Base-by-base conservation (phyloP, 1,284 basidiomycete genomes). In the Schizophyllum amplum region DNA sequence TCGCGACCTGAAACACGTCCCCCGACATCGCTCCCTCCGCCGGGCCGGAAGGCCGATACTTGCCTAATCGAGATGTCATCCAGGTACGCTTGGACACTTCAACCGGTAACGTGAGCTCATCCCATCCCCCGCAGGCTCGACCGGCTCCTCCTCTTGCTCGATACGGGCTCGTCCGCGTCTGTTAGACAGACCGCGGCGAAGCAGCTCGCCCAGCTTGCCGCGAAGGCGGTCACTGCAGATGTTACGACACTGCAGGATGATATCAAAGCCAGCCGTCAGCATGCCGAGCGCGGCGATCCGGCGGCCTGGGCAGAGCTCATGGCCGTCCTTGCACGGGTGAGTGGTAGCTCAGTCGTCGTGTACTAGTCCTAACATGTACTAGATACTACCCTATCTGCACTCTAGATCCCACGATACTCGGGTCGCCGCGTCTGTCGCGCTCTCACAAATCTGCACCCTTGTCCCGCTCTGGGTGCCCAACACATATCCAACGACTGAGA, bases 101-200 rank as follows among this genome's bases (percentile, higher is more conserved):
- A 42, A 42, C 33, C 11, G 33, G 33, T 42, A 9, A 9, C 33
- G 33, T 42, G 33, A 9, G 13, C 33, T 9, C 17, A 17, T n/a
- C 33, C 17, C 13, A 42, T 17, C 25, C 58, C 56, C 54, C 15
- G 22, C 54, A 92, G 91, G 79, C 84, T 96, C 75, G 94, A 96
- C 79, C 84, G 93, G 70, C 86, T 96, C 75, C 87, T 96, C 66
- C 82, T 91, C 68, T 77, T 96, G 53, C 83, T 96, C 66, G 94
- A 95, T 71, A 91, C 91, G 50, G 94, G 94, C 52, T 94, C 93
- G 25, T 92, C 91, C 2, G 75, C 82, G 53, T 88, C 90, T 52
- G 88, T 96, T 59, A 83, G 92, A 67, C 84, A 85, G 61, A 94
- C 94, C 17, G 94, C 94, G 3, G 94, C 94, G 7, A 92, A 92